A percentile compares a stretch with the other conserved stretches of the same genome.
phyloP scores from a whole-genome alignment of 1,139 yeast genomes.

The Candida sojae region DNA sequence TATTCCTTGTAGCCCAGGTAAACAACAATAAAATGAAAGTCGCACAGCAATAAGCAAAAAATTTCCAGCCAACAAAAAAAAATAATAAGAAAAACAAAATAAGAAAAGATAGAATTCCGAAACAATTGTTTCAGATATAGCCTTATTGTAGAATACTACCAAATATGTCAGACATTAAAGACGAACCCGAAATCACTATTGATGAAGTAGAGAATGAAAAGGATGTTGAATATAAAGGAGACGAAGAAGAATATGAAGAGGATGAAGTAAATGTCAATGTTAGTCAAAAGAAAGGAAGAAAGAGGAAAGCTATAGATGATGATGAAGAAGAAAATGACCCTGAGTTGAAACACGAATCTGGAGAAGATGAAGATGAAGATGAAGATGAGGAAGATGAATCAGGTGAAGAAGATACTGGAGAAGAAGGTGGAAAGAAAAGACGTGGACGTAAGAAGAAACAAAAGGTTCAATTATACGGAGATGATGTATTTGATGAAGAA shows the following conservation, averaged over 20 bases:
- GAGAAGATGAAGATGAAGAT: constrained; percentile 20
- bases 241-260: constrained; percentile 20
- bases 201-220: constrained; percentile 5
- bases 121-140: not conserved
- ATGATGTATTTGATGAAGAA: constrained; percentile 48
- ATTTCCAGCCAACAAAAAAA: not conserved
- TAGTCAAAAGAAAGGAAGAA: constrained; percentile 10
- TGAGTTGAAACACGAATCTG: constrained; percentile 20
- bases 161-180: not conserved
- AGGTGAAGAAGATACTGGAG: constrained; percentile 24
- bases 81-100: not conserved
- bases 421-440: constrained; percentile 32
- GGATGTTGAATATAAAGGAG: constrained; percentile 10
- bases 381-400: constrained; percentile 27
- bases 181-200: constrained; percentile 1
- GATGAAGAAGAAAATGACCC: constrained; percentile 19
- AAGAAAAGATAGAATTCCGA: not conserved
- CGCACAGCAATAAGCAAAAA: no score
- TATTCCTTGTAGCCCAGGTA: no score
- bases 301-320: constrained; percentile 12
- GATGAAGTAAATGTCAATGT: constrained; percentile 19
- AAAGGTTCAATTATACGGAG: constrained; percentile 36
- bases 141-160: not conserved
- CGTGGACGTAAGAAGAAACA: constrained; percentile 48
- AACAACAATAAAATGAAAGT: no score